Conservation (phyloP, 2,329 filamentous ascomycete genomes). For the Achaetomium macrosporum region DNA sequence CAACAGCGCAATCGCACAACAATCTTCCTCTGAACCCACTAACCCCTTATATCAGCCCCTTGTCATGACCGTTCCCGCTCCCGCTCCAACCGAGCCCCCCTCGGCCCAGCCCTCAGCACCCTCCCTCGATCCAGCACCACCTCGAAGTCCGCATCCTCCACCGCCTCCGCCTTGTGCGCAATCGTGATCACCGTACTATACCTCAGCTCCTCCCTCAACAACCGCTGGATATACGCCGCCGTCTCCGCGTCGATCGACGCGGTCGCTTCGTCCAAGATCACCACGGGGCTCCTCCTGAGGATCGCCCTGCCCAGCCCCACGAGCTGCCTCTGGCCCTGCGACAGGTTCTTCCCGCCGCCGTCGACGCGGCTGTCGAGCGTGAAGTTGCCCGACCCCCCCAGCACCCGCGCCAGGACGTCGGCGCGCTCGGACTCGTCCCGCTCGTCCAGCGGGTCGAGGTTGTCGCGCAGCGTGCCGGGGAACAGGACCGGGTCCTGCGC, state of each 20-base stretch:
- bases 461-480: slow-evolving; percentile 52
- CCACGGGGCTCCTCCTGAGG: slow-evolving; percentile 52
- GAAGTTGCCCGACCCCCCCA: slow-evolving; percentile 39
- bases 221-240: slow-evolving; percentile 51
- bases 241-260: slow-evolving; percentile 57
- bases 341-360: slow-evolving; percentile 55
- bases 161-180: slow-evolving; percentile 59
- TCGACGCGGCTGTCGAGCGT: slow-evolving; percentile 47
- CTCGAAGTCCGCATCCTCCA: slow-evolving; percentile 52
- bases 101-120: slow-evolving; percentile 42
- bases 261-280: slow-evolving; percentile 61
- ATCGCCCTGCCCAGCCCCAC: slow-evolving; percentile 56
- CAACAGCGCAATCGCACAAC: too few relatives aligned
- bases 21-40: too few relatives aligned
- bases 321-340: slow-evolving; percentile 58
- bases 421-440: slow-evolving; percentile 47
- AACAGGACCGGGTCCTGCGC: slow-evolving; percentile 60
- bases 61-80: too few relatives aligned
- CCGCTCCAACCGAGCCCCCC: background rate
- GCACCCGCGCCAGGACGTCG: slow-evolving; percentile 51
- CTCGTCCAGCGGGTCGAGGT: slow-evolving; percentile 63
- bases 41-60: too few relatives aligned
- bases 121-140: slow-evolving; percentile 47
- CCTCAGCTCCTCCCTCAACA: slow-evolving; percentile 49
- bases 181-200: slow-evolving; percentile 59